Percentiles rank a stretch among this genome's conserved stretches.
Evolutionary conservation across 2,329 filamentous ascomycete genomes (phyloP).

Genomic region (Tricladium varicosporioides): DNA sequence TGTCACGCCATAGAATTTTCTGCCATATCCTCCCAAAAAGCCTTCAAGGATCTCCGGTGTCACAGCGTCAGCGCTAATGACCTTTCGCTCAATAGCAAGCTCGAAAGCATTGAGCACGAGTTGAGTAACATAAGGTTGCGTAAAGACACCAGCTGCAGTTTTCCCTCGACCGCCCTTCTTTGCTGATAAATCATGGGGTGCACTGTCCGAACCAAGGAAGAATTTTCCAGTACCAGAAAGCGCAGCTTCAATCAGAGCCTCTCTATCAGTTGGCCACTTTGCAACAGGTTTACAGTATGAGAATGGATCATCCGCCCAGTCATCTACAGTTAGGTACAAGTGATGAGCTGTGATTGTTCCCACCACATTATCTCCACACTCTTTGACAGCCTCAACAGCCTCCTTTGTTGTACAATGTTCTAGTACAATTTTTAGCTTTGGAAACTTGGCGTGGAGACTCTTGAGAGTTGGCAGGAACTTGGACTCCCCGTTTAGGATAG

Average conservation of each 20-base stretch:
- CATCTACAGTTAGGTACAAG: constrained; percentile 65
- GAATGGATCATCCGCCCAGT: constrained; percentile 66
- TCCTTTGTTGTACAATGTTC: constrained; percentile 88
- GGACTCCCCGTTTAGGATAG: constrained; percentile 67
- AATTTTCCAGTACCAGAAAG: constrained; percentile 61
- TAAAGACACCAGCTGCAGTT: constrained; percentile 73
- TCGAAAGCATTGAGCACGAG: constrained; percentile 64
- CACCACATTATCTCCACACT: constrained; percentile 74
- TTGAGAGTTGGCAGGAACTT: constrained; percentile 78
- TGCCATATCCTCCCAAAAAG: constrained; percentile 53
- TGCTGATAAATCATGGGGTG: constrained; percentile 58
- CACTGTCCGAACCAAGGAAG: constrained; percentile 64
- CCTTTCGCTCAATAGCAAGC: constrained; percentile 54
- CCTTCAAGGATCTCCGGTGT: constrained; percentile 52
- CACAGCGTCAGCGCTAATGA: constrained; percentile 50
- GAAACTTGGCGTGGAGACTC: constrained; percentile 72
- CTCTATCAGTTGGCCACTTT: constrained; percentile 35
- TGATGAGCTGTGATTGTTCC: constrained; percentile 39
- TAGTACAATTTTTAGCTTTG: constrained; percentile 65
- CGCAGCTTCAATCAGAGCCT: constrained; percentile 51
- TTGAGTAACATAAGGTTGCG: constrained; percentile 68
- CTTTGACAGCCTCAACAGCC: constrained; percentile 73
- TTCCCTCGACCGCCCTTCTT: constrained; percentile 55
- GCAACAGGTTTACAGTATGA: constrained; percentile 53
- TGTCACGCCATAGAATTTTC: constrained; percentile 49